Evolutionary conservation across 257 asterid species (phyloP).

Genomic region (Nicotiana attenuata): DNA sequence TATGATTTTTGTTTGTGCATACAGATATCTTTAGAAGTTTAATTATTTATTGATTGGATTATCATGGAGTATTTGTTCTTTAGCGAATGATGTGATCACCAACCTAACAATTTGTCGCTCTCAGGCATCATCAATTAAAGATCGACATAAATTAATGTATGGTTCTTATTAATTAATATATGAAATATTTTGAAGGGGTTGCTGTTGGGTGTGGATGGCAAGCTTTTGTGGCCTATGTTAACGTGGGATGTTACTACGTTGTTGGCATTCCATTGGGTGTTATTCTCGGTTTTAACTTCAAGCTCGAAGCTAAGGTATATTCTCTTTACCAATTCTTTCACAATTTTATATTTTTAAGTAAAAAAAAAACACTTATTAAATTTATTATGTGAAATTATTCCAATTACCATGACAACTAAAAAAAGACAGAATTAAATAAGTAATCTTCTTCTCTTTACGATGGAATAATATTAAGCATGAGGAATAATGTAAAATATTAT

Average conservation of each 20-base stretch:
- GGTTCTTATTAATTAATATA: background rate
- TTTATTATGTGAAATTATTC: no score
- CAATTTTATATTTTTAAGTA: background rate
- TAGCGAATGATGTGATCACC: background rate
- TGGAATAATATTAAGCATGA: no score
- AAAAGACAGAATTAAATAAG: no score
- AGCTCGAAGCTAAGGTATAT: constrained; percentile 22
- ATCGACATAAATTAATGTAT: background rate
- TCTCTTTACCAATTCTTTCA: background rate
- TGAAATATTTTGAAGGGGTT: constrained; percentile 17
- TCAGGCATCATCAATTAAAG: background rate
- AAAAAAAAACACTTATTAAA: no score
- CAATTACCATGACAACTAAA: no score
- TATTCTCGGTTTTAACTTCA: constrained; percentile 17
- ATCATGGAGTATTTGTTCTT: background rate
- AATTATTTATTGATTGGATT: background rate
- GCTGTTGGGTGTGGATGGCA: constrained; percentile 45
- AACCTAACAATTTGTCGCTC: background rate
- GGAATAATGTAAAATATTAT: background rate
- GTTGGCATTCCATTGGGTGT: constrained; percentile 30
- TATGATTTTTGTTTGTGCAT: background rate
- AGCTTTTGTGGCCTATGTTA: constrained; percentile 29
- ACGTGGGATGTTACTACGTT: constrained; percentile 25
- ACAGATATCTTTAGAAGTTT: no score
- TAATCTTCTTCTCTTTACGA: no score